A percentile compares a stretch with the other conserved stretches of the same genome.
phyloP scores from a whole-genome alignment of 2,329 filamentous ascomycete genomes.

The Stachybotrys echinatus region DNA sequence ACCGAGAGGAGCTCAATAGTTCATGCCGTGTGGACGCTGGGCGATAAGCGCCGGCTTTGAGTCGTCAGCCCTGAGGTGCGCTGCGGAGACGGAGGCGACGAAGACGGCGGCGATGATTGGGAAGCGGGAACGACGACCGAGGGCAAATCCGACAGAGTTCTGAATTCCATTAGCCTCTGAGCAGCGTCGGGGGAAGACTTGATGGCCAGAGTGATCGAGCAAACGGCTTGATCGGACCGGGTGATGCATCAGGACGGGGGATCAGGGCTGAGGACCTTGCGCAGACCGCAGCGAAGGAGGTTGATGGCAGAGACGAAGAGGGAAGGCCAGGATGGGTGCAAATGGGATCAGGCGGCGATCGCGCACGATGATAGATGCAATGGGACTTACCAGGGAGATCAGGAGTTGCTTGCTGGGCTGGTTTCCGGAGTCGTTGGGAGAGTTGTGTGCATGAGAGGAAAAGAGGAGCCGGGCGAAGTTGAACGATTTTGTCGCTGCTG shows the following conservation, averaged over 20 bases:
- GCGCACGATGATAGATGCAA: constrained; percentile 27
- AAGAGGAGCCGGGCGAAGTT: constrained; percentile 36
- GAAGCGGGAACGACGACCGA: constrained; percentile 9
- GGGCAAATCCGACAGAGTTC: constrained; percentile 5
- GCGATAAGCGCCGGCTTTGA: constrained; percentile 27
- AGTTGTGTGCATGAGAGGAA: constrained; percentile 38
- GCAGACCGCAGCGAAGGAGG: constrained; percentile 8
- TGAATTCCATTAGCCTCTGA: constrained; percentile 15
- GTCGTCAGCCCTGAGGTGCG: constrained; percentile 20
- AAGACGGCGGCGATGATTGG: constrained; percentile 11
- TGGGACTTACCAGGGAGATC: constrained; percentile 30
- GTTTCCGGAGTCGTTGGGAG: constrained; percentile 28
- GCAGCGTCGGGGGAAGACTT: neutral
- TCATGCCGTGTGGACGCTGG: constrained; percentile 21
- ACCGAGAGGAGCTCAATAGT: constrained; percentile 16
- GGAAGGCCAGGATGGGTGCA: constrained; percentile 14
- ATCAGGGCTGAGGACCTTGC: constrained; percentile 17
- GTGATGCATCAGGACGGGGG: constrained; percentile 11
- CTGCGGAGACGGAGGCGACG: constrained; percentile 22
- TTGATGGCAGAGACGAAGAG: constrained; percentile 13
- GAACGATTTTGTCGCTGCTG: constrained; percentile 34
- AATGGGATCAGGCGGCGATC: constrained; percentile 24
- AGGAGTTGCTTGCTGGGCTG: constrained; percentile 24
- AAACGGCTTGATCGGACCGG: neutral
- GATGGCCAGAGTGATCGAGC: neutral